A percentile compares a stretch with the other conserved stretches of the same genome.
Conservation (phyloP, 2,329 filamentous ascomycete genomes). For the Fusarium fujikuroi region DNA sequence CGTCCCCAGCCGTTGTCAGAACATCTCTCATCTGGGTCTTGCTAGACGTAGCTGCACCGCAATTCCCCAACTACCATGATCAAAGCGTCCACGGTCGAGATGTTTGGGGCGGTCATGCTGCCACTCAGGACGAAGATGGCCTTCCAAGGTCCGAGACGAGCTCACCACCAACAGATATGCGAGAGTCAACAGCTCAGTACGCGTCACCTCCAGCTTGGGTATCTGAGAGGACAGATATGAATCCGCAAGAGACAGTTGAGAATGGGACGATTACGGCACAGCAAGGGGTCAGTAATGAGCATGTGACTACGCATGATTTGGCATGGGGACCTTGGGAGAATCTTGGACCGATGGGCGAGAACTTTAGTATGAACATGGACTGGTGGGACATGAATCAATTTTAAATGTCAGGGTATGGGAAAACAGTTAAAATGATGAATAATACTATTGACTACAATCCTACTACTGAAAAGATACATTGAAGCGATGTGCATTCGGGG, state of each 20-base stretch:
- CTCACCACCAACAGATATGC: constrained; percentile 19
- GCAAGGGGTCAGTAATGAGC: neutral
- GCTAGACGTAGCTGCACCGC: constrained; percentile 19
- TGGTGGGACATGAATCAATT: constrained; percentile 34
- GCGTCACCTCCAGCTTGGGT: constrained; percentile 30
- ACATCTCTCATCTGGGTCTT: constrained; percentile 24
- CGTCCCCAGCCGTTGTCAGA: neutral
- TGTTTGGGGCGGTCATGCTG: neutral
- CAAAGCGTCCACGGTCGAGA: neutral
- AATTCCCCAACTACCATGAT: constrained; percentile 20
- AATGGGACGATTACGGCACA: neutral
- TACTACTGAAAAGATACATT: no score
- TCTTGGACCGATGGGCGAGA: constrained; percentile 3
- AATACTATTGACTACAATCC: no score
- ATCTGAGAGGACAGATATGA: neutral
- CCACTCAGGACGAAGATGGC: neutral
- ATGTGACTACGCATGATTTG: neutral
- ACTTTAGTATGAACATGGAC: constrained; percentile 6
- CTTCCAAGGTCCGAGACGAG: neutral
- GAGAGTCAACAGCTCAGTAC: constrained; percentile 31
- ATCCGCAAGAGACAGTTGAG: neutral
- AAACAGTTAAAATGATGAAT: no score
- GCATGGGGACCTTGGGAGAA: constrained; percentile 35
- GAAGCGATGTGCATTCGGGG: no score
- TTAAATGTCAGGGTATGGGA: neutral